A percentile compares a stretch with the other conserved stretches of the same genome.
These are phyloP conservation scores for Cryphonectria naterciae DNA, from an alignment of 2,329 filamentous ascomycete species.

Conservation along the genomic window DNA sequence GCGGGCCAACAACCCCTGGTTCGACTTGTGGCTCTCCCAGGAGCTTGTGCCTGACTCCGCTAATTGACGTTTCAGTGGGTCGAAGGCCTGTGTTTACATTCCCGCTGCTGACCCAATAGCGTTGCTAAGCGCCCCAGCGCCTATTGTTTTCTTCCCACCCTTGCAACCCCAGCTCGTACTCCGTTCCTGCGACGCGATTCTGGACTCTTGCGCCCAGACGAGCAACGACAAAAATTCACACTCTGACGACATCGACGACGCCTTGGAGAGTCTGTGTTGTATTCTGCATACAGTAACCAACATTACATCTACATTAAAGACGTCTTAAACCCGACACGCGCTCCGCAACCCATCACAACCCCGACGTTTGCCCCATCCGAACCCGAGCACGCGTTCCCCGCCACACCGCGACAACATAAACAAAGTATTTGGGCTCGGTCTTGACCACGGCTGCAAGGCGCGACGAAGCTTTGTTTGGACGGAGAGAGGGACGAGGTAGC, in stretches of 20 bases:
- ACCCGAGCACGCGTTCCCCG: conserved; percentile 10
- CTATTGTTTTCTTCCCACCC: conserved; percentile 21
- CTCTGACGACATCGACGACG: neutral
- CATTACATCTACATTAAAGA: neutral
- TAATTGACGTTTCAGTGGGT: conserved; percentile 11
- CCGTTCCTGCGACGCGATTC: conserved; percentile 10
- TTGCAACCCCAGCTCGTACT: neutral
- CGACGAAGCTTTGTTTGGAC: conserved; percentile 6
- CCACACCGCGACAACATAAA: neutral
- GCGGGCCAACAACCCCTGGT: neutral
- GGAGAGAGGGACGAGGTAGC: neutral
- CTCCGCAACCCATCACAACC: neutral
- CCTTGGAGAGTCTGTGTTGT: neutral
- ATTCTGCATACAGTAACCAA: neutral
- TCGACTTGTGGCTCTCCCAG: neutral
- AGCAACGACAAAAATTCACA: neutral
- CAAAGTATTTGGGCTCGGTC: neutral
- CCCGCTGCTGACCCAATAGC: conserved; percentile 10
- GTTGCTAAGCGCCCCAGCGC: conserved; percentile 1
- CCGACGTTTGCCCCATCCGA: neutral
- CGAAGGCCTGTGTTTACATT: conserved; percentile 17
- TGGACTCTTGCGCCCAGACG: neutral
- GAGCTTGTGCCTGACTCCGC: conserved; percentile 4
- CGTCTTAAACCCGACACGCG: neutral
- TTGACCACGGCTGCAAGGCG: neutral